Percentiles rank a stretch among this genome's conserved stretches.
These are phyloP conservation scores for Coelastrella sp. DNA, from an alignment of 139 green algal genomes.

Conservation along the genomic window DNA sequence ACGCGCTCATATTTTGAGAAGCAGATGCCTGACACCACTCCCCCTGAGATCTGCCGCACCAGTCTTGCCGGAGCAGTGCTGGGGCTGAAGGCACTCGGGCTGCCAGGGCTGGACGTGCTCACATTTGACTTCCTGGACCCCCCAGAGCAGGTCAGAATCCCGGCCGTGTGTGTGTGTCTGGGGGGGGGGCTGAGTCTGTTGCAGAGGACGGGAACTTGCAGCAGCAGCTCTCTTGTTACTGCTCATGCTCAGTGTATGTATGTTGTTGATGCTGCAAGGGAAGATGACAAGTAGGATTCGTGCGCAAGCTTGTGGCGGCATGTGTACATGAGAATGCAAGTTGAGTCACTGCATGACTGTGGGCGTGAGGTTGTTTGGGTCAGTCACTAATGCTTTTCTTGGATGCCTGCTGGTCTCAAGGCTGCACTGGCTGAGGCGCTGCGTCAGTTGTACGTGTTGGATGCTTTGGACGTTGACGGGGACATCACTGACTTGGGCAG, in stretches of 20 bases:
- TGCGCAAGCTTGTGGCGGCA: no score
- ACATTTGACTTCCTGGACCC: constrained; percentile 95
- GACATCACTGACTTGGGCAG: constrained; percentile 73
- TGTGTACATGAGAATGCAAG: background rate
- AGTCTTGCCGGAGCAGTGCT: constrained; percentile 87
- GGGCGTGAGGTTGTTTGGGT: no score
- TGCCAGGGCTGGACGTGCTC: constrained; percentile 87
- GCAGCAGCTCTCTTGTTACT: background rate
- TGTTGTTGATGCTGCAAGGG: background rate
- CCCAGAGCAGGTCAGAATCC: constrained; percentile 57
- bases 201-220: background rate
- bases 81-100: constrained; percentile 90
- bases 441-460: constrained; percentile 91
- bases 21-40: constrained; percentile 83
- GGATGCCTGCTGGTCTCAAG: constrained; percentile 16
- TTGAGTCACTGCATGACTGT: no score
- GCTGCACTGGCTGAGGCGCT: constrained; percentile 65
- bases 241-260: background rate
- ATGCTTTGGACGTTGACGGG: constrained; percentile 88
- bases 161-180: no score
- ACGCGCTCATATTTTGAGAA: constrained; percentile 82
- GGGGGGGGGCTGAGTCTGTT: background rate
- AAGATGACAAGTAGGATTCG: no score
- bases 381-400: background rate
- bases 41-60: constrained; percentile 95